Evolutionary conservation across 768 basidiomycete genomes (phyloP), one percentile per base, ranked within the genome.

Genomic region (Panaeolus papilionaceus): DNA sequence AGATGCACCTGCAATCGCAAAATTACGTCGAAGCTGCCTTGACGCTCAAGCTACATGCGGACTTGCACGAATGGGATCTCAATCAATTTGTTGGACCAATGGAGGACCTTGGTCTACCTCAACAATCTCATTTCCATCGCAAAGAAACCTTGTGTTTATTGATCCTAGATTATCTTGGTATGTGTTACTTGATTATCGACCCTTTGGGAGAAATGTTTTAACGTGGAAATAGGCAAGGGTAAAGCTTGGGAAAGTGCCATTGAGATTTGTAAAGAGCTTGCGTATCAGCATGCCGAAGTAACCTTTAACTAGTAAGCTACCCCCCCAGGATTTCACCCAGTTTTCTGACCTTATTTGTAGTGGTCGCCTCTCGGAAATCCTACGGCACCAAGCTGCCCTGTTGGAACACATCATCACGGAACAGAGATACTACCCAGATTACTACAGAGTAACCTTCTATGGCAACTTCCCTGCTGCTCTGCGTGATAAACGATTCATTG

Each of bases 181-280:
- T 65, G 85, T 71, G 18, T 23, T 64, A 51, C 8, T 61, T 63
- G 20, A 3, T 65, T 65, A 39, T 66, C 63, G 49, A 68, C 38
- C 26, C 20, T 33, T 5, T 64, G 44, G 49, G 23, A 23, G 23
- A 12, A 37, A 47, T 54, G 1, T 63, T n/a, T 62, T 49, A n/a
- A 68, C 12, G 6, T 12, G 1, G 16, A 37, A 44, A 42, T 62
- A 96, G 95, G 94, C 62, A 94, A 96, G 78, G 97, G 96, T 10
- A 96, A 97, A 74, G 96, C 97, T n/a, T 99, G 95, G 88, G 97
- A 99, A 78, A 91, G 87, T 64, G 97, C 95, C 2, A 89, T 98
- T 66, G 92, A 94, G 61, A 92, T 98, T 62, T 96, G 94, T 80
- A 94, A 93, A 79, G 97, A 98, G 72, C 81, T 99, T 28, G 92